Evolutionary conservation across 345 rosid species (phyloP).

Genomic region (Arabidopsis arenosa): DNA sequence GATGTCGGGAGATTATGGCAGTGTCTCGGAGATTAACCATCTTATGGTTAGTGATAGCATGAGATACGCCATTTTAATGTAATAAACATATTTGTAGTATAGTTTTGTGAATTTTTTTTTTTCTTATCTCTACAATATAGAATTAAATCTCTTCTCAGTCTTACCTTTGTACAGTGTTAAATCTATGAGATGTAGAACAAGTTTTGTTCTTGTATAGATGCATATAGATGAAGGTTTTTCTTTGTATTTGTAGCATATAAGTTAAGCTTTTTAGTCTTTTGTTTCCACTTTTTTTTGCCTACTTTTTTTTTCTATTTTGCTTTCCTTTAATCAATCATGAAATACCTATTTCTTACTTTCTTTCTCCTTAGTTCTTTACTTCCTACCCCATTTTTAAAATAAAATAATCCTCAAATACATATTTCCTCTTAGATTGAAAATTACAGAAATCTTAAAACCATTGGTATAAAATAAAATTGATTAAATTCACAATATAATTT

Average conservation of each 20-base stretch:
- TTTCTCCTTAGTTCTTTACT: not conserved
- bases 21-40: constrained; percentile 77
- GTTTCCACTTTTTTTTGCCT: not conserved
- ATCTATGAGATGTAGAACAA: constrained; percentile 32
- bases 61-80: constrained; percentile 94
- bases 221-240: not conserved
- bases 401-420: not conserved
- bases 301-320: not conserved
- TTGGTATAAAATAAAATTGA: not conserved
- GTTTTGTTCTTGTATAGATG: constrained; percentile 31
- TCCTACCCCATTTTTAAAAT: not conserved
- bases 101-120: not conserved
- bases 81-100: constrained; percentile 22
- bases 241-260: not conserved
- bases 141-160: too few relatives aligned
- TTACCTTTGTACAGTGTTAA: not conserved
- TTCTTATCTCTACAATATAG: too few relatives aligned
- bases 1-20: constrained; percentile 67
- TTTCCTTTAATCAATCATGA: not conserved
- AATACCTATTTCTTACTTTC: too few relatives aligned
- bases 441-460: not conserved
- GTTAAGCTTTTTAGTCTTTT: not conserved
- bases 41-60: constrained; percentile 87
- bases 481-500: not conserved
- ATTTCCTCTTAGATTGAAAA: not conserved